A percentile compares a stretch with the other conserved stretches of the same genome.
phyloP scores from a whole-genome alignment of 257 asterid genomes.

The Capsicum rhomboideum region DNA sequence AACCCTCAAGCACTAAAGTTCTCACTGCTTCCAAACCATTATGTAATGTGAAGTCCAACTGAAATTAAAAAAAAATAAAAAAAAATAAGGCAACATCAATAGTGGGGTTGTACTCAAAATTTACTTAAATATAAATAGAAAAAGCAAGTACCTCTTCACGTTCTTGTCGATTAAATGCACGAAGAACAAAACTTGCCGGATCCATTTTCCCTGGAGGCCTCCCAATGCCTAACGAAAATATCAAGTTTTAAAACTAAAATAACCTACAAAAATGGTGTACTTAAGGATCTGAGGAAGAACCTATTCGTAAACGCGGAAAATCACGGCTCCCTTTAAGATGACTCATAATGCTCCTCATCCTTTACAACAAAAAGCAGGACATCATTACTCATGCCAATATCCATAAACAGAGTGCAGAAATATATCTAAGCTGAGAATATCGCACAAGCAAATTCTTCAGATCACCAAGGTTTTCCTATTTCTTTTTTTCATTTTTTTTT shows the following conservation, averaged over 20 bases:
- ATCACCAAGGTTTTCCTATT: background rate
- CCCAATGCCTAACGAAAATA: slow-evolving; percentile 56
- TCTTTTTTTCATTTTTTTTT: background rate
- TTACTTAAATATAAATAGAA: background rate
- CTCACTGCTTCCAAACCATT: slow-evolving; percentile 77
- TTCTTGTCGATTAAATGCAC: slow-evolving; percentile 75
- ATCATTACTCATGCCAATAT: background rate
- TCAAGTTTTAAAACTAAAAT: background rate
- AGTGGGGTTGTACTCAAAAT: background rate
- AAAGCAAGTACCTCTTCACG: slow-evolving; percentile 51
- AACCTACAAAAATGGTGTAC: background rate
- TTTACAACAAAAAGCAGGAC: slow-evolving; percentile 16
- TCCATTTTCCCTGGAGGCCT: slow-evolving; percentile 96
- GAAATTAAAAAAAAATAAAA: background rate
- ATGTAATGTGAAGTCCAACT: slow-evolving; percentile 76
- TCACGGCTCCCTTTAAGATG: slow-evolving; percentile 76
- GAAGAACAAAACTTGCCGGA: slow-evolving; percentile 65
- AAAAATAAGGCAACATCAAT: background rate
- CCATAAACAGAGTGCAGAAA: background rate
- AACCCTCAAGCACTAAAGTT: slow-evolving; percentile 56
- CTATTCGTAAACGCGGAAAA: slow-evolving; percentile 87
- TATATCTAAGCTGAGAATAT: background rate
- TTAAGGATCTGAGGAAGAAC: slow-evolving; percentile 17
- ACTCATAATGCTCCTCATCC: slow-evolving; percentile 85
- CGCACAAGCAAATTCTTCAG: background rate